Conservation (phyloP, 345 rosid genomes). For the Carallia pectinifolia region DNA sequence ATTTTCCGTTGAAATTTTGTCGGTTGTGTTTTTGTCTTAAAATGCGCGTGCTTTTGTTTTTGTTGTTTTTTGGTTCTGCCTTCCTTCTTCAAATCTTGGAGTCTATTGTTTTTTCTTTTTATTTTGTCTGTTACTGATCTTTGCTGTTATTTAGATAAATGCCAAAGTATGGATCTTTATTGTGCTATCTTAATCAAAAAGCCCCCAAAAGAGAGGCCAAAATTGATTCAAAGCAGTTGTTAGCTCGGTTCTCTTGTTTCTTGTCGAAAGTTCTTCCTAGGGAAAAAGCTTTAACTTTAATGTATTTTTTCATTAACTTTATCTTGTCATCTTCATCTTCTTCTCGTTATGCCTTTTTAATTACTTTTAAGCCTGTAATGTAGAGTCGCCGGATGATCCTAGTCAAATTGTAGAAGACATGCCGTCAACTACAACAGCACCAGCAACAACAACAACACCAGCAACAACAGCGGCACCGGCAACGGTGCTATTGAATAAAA, state of each 20-base stretch:
- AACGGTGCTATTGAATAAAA: conserved; percentile 32
- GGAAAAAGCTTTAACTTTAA: conserved; percentile 30
- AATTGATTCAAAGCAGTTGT: conserved; percentile 32
- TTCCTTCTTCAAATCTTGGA: conserved; percentile 41
- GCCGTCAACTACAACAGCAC: conserved; percentile 3
- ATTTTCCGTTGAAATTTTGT: conserved; percentile 26
- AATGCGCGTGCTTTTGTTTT: conserved; percentile 23
- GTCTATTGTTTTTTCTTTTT: conserved; percentile 23
- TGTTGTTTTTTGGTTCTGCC: conserved; percentile 25
- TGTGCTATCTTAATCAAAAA: conserved; percentile 24
- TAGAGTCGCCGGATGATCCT: conserved; percentile 54
- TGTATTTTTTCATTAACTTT: conserved; percentile 9
- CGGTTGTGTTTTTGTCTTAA: conserved; percentile 32
- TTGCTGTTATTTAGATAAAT: conserved; percentile 33
- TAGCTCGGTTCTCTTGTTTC: conserved; percentile 37
- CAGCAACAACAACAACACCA: conserved; percentile 8
- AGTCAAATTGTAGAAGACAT: conserved; percentile 45
- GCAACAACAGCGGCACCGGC: conserved; percentile 17
- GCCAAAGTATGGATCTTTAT: conserved; percentile 1
- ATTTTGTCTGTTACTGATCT: conserved; percentile 59
- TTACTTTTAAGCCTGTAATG: background rate
- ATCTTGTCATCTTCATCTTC: background rate
- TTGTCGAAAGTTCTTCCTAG: conserved; percentile 17
- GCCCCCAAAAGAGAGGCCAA: background rate
- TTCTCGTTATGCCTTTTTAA: background rate